Base-by-base conservation (phyloP, 352 stramenopile genomes). In the Globisporangium ultimum region DNA sequence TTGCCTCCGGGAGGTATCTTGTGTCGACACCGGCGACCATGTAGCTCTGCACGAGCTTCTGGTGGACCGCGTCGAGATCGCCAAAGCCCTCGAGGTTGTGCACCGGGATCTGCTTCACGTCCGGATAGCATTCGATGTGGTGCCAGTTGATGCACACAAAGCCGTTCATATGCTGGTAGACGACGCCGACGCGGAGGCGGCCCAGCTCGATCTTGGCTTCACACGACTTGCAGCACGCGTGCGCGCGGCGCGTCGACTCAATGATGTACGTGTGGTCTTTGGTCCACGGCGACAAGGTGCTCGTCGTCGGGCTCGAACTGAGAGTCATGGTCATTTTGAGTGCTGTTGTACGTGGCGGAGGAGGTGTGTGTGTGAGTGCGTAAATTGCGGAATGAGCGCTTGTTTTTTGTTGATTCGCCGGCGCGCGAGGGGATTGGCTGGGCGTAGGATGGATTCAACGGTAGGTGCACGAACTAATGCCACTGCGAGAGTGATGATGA, bases 71-170 rank as follows among this genome's bases (percentile, higher is more conserved):
- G 49, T 83, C 63, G 21, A 92, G 73, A 24, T 92, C 80, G n/a
- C 50, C 60, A 59, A 87, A 92, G 18, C 82, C 82, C 59, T 92
- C 82, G 36, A 92, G 70, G 53, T 76, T 82, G 28, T 68, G 43
- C n/a, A 90, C 62, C 40, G 78, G 76, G 42, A 92, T 88, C 50
- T 72, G 61, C 40, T 66, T 43, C 48, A 88, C 76, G 43, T 73
- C 65, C 58, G 76, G 72, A 63, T 89, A 92, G 70, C 82, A 92
- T 67, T 90, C 78, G 58, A 92, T 67, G 63, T 92, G 82, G 66
- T 92, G 80, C 82, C 82, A 92, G 66, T 92, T 90, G 63, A 92
- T 90, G 70, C 82, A 90, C 24, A 89, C 74, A 62, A 89, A 92
- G 61, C 82, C 82, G 57, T 89, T 89, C 64, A 78, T 78, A 64